These are phyloP conservation scores for Boletales sp. DNA, from an alignment of 768 basidiomycete genomes.

Conservation along the genomic window DNA sequence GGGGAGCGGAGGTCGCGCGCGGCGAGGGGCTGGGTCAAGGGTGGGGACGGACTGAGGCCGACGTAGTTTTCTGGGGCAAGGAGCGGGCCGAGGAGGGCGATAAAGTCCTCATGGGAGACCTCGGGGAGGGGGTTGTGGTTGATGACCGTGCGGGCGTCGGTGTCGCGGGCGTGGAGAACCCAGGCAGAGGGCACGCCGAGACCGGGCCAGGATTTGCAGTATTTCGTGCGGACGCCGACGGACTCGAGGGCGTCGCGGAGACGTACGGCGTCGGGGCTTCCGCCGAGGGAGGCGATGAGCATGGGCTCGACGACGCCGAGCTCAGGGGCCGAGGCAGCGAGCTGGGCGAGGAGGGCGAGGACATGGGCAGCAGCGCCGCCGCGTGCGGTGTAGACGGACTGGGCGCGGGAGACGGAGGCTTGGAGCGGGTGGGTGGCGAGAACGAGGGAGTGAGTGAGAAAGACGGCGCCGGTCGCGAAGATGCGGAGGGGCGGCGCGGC, in stretches of 20 bases:
- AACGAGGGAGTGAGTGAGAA: conserved; percentile 68
- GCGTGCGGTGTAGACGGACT: conserved; percentile 61
- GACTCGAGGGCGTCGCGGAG: conserved; percentile 62
- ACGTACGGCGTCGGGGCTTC: conserved; percentile 64
- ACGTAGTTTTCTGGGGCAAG: conserved; percentile 77
- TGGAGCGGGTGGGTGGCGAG: conserved; percentile 59
- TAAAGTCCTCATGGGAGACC: conserved; percentile 83
- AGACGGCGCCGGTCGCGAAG: conserved; percentile 77
- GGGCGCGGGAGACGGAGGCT: conserved; percentile 60
- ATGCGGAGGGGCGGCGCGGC: conserved; percentile 48
- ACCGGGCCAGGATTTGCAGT: conserved; percentile 69
- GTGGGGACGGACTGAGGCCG: conserved; percentile 13
- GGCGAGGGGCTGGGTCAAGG: conserved; percentile 7
- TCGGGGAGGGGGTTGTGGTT: conserved; percentile 89
- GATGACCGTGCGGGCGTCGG: conserved; percentile 63
- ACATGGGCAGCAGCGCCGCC: conserved; percentile 73
- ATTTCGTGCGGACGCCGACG: conserved; percentile 66
- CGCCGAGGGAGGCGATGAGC: conserved; percentile 70
- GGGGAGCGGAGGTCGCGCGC: conserved; percentile 17
- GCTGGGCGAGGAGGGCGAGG: conserved; percentile 70
- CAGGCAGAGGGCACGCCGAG: conserved; percentile 77
- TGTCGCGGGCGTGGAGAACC: conserved; percentile 73
- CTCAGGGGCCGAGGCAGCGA: conserved; percentile 33
- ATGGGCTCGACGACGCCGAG: conserved; percentile 43
- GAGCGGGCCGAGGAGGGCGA: conserved; percentile 73